Percentiles rank a stretch among this genome's conserved stretches.
These are phyloP conservation scores for Juncus inflexus DNA, from an alignment of 176 grass and related monocot genomes.

Conservation along the genomic window DNA sequence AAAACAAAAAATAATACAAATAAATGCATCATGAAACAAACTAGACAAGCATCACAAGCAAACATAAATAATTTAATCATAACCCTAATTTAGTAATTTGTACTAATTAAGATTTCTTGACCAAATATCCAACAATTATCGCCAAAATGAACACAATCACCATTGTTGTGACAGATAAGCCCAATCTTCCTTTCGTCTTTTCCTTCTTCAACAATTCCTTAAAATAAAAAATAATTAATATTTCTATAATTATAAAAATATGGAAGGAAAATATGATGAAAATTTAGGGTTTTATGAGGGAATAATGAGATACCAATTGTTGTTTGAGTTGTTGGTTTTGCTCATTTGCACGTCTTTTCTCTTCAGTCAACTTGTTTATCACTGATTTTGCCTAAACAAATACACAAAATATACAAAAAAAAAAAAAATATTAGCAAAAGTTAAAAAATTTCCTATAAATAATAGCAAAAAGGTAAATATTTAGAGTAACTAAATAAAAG, in stretches of 20 bases:
- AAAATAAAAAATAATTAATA: not conserved
- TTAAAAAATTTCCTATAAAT: conserved; percentile 4
- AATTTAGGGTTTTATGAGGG: conserved; percentile 3
- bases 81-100: conserved; percentile 1
- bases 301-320: conserved; percentile 48
- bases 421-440: conserved; percentile 9
- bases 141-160: conserved; percentile 39
- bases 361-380: conserved; percentile 37
- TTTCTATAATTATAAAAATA: conserved; percentile 4
- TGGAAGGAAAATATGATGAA: not conserved
- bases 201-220: conserved; percentile 35
- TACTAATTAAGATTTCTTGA: conserved; percentile 21
- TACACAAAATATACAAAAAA: conserved; percentile 8
- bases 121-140: conserved; percentile 46
- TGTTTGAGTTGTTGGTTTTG: conserved; percentile 68
- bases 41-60: not conserved
- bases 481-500: conserved; percentile 19
- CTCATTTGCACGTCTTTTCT: conserved; percentile 42
- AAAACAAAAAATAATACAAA: conserved; percentile 1
- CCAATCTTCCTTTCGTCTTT: conserved; percentile 31
- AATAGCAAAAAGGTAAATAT: conserved; percentile 6
- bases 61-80: conserved; percentile 12
- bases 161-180: conserved; percentile 46
- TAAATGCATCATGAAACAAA: not conserved
- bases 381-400: conserved; percentile 35